Conservation (phyloP, 306 rosid genomes). For the Quercus wislizeni region DNA sequence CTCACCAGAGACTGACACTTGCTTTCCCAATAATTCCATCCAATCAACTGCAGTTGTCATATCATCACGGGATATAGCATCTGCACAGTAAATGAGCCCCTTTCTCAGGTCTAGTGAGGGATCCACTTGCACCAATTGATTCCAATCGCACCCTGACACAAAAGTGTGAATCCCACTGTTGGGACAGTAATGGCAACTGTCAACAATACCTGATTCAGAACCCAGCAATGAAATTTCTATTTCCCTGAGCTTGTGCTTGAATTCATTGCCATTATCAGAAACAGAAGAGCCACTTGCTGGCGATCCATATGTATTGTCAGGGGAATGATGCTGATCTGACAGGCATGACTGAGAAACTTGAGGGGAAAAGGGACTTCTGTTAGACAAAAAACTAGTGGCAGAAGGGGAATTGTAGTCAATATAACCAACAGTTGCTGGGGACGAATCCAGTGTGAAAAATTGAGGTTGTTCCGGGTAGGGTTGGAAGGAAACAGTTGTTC, state of each 20-base stretch:
- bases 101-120: slow-evolving; percentile 50
- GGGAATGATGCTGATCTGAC: slow-evolving; percentile 71
- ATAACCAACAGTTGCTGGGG: slow-evolving; percentile 33
- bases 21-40: slow-evolving; percentile 64
- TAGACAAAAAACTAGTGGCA: slow-evolving; percentile 66
- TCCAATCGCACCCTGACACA: slow-evolving; percentile 31
- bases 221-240: slow-evolving; percentile 66
- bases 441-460: slow-evolving; percentile 72
- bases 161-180: slow-evolving; percentile 25
- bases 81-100: slow-evolving; percentile 59
- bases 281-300: slow-evolving; percentile 69
- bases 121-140: slow-evolving; percentile 37
- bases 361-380: slow-evolving; percentile 59
- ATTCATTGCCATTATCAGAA: slow-evolving; percentile 44
- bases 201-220: slow-evolving; percentile 57
- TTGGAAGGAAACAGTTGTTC: slow-evolving; percentile 55
- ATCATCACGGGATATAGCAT: slow-evolving; percentile 44
- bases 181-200: slow-evolving; percentile 46
- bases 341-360: slow-evolving; percentile 64
- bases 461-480: slow-evolving; percentile 39
- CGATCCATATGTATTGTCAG: slow-evolving; percentile 61
- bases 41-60: slow-evolving; percentile 35
- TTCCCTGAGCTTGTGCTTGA: slow-evolving; percentile 59
- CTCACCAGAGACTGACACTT: slow-evolving; percentile 81
- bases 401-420: slow-evolving; percentile 68